Evolutionary conservation across 2,329 filamentous ascomycete genomes (phyloP).

Genomic region (Didymellaceae sp.): DNA sequence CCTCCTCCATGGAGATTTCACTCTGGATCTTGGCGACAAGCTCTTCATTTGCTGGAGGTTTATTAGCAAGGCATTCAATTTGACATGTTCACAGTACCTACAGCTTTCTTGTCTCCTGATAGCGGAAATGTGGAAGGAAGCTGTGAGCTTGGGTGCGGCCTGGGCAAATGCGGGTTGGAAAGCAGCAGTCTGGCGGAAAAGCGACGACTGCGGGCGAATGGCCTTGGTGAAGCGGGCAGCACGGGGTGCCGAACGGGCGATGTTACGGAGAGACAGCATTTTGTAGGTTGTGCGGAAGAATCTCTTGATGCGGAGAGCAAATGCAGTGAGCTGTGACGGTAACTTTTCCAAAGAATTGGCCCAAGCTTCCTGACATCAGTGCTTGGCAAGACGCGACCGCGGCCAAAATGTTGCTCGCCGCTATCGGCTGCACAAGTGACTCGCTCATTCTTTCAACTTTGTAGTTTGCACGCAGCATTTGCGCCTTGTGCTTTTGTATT

Average conservation of each 20-base stretch:
- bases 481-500: not conserved
- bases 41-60: slow-evolving; percentile 68
- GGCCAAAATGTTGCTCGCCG: slow-evolving; percentile 19
- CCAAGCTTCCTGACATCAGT: slow-evolving; percentile 26
- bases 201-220: slow-evolving; percentile 44
- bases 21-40: slow-evolving; percentile 80
- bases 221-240: slow-evolving; percentile 50
- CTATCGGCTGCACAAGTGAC: slow-evolving; percentile 15
- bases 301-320: slow-evolving; percentile 13
- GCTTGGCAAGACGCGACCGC: slow-evolving; percentile 15
- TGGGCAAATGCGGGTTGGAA: slow-evolving; percentile 45
- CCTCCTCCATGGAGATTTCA: slow-evolving; percentile 69
- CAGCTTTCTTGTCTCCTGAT: slow-evolving; percentile 45
- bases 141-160: slow-evolving; percentile 41
- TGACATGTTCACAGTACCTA: not conserved
- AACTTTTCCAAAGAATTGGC: slow-evolving; percentile 34
- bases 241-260: slow-evolving; percentile 55
- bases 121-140: slow-evolving; percentile 54
- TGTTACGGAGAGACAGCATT: slow-evolving; percentile 55
- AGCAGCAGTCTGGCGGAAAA: slow-evolving; percentile 42
- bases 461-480: not conserved
- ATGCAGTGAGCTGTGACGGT: slow-evolving; percentile 10
- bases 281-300: slow-evolving; percentile 17
- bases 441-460: not conserved
- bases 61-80: slow-evolving; percentile 19